A percentile compares a stretch with the other conserved stretches of the same genome.
phyloP scores from a whole-genome alignment of 495 filamentous ascomycete species.

The Aspergillus indologenus region DNA sequence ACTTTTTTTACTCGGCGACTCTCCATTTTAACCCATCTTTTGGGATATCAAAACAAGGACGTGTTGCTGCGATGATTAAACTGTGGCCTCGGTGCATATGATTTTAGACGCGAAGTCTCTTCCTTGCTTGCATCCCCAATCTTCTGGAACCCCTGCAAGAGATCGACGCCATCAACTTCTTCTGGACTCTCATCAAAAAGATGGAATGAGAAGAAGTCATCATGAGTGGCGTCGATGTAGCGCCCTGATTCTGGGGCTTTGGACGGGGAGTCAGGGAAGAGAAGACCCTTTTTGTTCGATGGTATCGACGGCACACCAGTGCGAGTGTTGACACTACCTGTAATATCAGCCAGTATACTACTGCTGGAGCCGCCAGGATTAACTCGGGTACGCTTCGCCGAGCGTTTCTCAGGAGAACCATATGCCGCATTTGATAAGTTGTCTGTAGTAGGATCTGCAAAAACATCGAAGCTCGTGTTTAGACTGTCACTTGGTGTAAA shows the following conservation, averaged over 20 bases:
- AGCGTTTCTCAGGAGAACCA: conserved; percentile 75
- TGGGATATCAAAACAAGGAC: conserved; percentile 36
- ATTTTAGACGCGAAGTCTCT: conserved; percentile 26
- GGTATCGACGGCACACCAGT: conserved; percentile 35
- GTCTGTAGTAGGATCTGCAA: conserved; percentile 57
- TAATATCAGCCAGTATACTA: conserved; percentile 66
- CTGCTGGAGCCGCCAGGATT: conserved; percentile 46
- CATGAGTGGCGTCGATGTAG: conserved; percentile 53
- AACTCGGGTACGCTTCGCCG: conserved; percentile 58
- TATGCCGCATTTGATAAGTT: conserved; percentile 51
- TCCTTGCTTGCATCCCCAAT: conserved; percentile 60
- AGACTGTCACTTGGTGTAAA: conserved; percentile 49
- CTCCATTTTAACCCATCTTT: not conserved
- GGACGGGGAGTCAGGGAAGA: conserved; percentile 47
- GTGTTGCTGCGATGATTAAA: conserved; percentile 42
- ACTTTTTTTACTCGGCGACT: not conserved
- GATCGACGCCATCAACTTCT: conserved; percentile 71
- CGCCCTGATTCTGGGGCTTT: conserved; percentile 52
- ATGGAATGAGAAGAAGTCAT: conserved; percentile 62
- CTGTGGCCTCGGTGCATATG: conserved; percentile 36
- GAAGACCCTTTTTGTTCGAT: conserved; percentile 37
- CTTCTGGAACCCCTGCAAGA: conserved; percentile 85
- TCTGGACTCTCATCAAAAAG: conserved; percentile 56
- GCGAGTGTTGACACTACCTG: conserved; percentile 50
- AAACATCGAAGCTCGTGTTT: conserved; percentile 64